phyloP scores from a whole-genome alignment of 2,329 filamentous ascomycete species.

The Cladosporium sp. region DNA sequence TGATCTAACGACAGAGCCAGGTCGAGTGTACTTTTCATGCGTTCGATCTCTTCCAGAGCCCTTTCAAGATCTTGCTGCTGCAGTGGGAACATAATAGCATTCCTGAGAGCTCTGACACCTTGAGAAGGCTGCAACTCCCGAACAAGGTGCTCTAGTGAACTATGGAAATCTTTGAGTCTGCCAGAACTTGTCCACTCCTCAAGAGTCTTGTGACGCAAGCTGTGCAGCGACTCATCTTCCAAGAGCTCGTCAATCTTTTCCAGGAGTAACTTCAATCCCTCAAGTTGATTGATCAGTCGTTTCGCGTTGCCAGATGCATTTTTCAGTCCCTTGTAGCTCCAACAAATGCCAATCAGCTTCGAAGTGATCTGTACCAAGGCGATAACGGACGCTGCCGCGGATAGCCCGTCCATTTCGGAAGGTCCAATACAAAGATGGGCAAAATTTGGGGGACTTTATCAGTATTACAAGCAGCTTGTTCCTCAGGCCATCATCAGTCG shows the following conservation, averaged over 20 bases:
- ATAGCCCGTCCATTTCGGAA: not conserved
- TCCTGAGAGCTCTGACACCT: not conserved
- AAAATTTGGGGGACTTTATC: too few relatives aligned
- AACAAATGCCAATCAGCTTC: not conserved
- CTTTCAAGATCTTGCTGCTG: not conserved
- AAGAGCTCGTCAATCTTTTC: not conserved
- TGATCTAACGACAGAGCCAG: not conserved
- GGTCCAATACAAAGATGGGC: too few relatives aligned
- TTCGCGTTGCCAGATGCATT: not conserved
- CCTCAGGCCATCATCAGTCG: too few relatives aligned
- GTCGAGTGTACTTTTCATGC: not conserved
- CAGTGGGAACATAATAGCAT: not conserved
- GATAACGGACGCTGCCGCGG: not conserved
- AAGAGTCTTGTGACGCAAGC: not conserved
- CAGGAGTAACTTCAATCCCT: not conserved
- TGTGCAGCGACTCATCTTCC: not conserved
- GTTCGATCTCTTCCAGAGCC: not conserved
- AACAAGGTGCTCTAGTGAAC: not conserved
- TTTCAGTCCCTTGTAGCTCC: not conserved
- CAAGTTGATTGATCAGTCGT: not conserved
- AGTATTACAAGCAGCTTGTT: too few relatives aligned
- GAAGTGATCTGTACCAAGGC: not conserved
- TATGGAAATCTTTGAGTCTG: not conserved
- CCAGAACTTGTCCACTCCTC: not conserved
- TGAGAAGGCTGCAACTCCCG: not conserved